Conservation (phyloP, 129 eudicot species). For the Cynara cardunculus region DNA sequence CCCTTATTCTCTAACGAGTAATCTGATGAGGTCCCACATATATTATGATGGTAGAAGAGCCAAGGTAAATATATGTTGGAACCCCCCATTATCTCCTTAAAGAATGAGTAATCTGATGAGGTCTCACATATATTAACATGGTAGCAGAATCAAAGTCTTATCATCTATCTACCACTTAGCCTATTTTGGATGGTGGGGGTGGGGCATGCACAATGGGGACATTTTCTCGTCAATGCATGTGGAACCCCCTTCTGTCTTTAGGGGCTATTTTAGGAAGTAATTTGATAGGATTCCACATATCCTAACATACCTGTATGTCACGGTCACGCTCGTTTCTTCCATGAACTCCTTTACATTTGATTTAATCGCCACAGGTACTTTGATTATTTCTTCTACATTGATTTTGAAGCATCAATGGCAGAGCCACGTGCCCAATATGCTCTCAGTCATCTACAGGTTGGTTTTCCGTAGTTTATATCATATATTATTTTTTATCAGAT, state of each 20-base stretch:
- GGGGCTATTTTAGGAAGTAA: no score
- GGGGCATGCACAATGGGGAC: background rate
- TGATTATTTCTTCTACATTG: slow-evolving; percentile 79
- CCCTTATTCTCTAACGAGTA: background rate
- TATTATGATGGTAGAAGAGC: background rate
- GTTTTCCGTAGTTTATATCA: background rate
- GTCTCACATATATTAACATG: no score
- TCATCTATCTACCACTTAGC: no score
- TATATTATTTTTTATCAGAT: no score
- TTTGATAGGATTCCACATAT: background rate
- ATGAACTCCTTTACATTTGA: background rate
- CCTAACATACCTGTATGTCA: no score
- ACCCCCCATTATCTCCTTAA: background rate
- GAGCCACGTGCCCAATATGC: slow-evolving; percentile 90
- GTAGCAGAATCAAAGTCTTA: no score
- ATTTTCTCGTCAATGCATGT: background rate
- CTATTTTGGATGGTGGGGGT: background rate
- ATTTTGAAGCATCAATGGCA: slow-evolving; percentile 90
- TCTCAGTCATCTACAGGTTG: slow-evolving; percentile 76
- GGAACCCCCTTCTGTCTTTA: background rate
- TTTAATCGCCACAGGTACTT: slow-evolving; percentile 51
- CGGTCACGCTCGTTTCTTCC: background rate
- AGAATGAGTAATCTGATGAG: background rate
- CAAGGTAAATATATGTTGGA: background rate
- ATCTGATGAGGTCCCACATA: background rate